A percentile compares a stretch with the other conserved stretches of the same genome.
Evolutionary conservation across 164 flowering plant species (phyloP).

Genomic region (Berberis thunbergii): DNA sequence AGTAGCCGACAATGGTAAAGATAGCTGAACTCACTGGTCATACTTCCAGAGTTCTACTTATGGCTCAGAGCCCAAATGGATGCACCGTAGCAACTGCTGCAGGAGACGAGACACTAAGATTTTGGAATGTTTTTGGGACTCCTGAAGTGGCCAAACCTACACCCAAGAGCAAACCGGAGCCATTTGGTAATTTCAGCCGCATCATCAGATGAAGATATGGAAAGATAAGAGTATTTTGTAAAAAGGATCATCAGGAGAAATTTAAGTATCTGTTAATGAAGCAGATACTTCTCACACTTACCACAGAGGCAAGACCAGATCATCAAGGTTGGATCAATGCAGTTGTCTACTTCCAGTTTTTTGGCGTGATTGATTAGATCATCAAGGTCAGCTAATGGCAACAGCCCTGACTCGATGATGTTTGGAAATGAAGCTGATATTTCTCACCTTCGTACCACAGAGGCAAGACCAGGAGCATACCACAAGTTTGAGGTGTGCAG

Average conservation of each 20-base stretch:
- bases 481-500: constrained; percentile 48
- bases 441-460: constrained; percentile 53
- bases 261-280: background rate
- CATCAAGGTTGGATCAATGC: constrained; percentile 14
- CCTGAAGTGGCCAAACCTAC: too few relatives aligned
- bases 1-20: too few relatives aligned
- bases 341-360: constrained; percentile 49
- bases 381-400: constrained; percentile 58
- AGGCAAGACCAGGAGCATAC: constrained; percentile 59
- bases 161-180: too few relatives aligned
- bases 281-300: background rate
- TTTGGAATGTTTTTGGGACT: too few relatives aligned
- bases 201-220: background rate
- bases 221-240: background rate
- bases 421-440: constrained; percentile 51
- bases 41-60: too few relatives aligned
- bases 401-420: constrained; percentile 52
- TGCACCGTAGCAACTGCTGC: too few relatives aligned
- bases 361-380: constrained; percentile 68
- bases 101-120: too few relatives aligned
- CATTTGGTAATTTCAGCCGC: too few relatives aligned
- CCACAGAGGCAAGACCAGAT: background rate
- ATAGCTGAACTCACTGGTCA: too few relatives aligned
- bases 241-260: background rate
- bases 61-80: too few relatives aligned